phyloP scores from a whole-genome alignment of 768 basidiomycete species.

The Naganishia vaughanmartiniae region DNA sequence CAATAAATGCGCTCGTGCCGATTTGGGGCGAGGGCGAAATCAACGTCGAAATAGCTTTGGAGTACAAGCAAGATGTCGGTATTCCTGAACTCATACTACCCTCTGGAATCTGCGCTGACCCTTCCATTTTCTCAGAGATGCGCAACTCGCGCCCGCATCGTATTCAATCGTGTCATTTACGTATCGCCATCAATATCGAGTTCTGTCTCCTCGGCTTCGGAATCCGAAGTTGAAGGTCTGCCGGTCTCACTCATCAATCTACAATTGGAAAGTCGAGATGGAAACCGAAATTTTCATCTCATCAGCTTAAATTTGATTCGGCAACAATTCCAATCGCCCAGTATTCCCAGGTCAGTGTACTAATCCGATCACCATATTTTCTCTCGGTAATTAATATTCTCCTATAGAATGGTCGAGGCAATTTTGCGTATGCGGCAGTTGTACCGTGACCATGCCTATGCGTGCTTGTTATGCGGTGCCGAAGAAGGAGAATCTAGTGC shows the following conservation, averaged over 20 bases:
- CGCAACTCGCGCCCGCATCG: no score
- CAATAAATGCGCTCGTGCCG: not conserved
- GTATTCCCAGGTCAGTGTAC: not conserved
- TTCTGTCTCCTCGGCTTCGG: not conserved
- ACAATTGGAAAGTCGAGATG: not conserved
- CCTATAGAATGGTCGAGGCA: not conserved
- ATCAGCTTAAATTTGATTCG: not conserved
- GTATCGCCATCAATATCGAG: not conserved
- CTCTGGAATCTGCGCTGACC: not conserved
- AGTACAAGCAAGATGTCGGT: not conserved
- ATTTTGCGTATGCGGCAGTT: not conserved
- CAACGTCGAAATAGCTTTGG: not conserved
- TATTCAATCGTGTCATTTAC: not conserved
- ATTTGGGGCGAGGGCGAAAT: not conserved
- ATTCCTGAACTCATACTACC: not conserved
- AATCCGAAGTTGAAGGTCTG: not conserved
- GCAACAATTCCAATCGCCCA: not conserved
- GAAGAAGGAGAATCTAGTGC: no score
- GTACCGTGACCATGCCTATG: not conserved
- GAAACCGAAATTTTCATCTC: not conserved
- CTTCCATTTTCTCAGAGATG: not conserved
- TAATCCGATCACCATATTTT: not conserved
- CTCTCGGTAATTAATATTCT: not conserved
- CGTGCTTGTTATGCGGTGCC: not conserved
- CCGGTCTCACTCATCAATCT: not conserved